Conservation (phyloP, 345 rosid genomes). For the Erysimum cheiranthoides region DNA sequence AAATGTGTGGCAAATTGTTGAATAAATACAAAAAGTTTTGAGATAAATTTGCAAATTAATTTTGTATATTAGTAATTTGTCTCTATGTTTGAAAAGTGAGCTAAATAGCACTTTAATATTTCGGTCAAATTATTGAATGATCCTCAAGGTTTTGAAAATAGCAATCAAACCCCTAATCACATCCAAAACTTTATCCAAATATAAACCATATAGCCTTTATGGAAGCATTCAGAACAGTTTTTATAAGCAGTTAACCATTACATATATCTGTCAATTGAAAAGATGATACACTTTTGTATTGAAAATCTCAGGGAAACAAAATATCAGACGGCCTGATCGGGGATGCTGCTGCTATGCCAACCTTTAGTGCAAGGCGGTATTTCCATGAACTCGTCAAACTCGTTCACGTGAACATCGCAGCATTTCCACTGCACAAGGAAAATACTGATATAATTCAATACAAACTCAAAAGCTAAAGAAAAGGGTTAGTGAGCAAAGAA, state of each 20-base stretch:
- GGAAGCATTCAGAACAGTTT: constrained; percentile 7
- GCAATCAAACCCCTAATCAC: neutral
- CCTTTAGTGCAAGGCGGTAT: constrained; percentile 92
- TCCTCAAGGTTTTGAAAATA: neutral
- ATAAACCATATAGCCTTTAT: neutral
- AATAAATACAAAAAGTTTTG: neutral
- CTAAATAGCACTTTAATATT: neutral
- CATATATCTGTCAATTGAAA: constrained; percentile 2
- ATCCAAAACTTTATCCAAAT: neutral
- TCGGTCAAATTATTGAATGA: neutral
- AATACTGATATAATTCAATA: neutral
- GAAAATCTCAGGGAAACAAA: neutral
- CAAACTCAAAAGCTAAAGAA: neutral
- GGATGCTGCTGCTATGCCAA: constrained; percentile 69
- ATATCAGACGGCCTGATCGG: constrained; percentile 46
- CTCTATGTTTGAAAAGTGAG: neutral
- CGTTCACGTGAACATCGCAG: constrained; percentile 84
- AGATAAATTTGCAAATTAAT: neutral
- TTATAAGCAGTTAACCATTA: constrained; percentile 9
- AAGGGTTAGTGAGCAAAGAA: neutral
- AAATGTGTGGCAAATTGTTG: constrained; percentile 6
- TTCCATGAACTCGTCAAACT: constrained; percentile 93
- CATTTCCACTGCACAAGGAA: constrained; percentile 85
- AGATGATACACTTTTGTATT: constrained; percentile 5
- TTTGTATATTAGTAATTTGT: constrained; percentile 11